Percentiles rank a stretch among this genome's conserved stretches.
phyloP scores from a whole-genome alignment of 116 monocot species.

The Cymodocea nodosa region DNA sequence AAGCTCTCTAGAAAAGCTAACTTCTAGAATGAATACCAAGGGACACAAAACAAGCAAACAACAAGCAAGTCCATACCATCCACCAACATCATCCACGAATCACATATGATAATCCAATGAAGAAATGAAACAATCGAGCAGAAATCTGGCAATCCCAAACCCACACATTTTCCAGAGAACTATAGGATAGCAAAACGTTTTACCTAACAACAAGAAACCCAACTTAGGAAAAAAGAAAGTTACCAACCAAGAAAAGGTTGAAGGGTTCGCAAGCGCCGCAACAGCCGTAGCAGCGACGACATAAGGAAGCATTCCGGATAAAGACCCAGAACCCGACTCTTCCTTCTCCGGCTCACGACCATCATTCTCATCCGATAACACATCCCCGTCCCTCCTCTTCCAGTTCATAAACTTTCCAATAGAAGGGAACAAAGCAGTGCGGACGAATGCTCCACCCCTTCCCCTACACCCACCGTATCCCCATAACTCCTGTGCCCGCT shows the following conservation, averaged over 20 bases:
- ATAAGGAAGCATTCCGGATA: slow-evolving; percentile 56
- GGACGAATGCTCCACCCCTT: slow-evolving; percentile 14
- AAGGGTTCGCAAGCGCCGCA: slow-evolving; percentile 48
- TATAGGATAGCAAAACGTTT: not conserved
- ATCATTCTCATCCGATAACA: slow-evolving; percentile 20
- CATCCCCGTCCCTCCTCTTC: slow-evolving; percentile 28
- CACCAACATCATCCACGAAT: not conserved
- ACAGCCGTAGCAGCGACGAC: slow-evolving; percentile 64
- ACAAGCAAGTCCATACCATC: no score
- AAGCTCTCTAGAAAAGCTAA: no score
- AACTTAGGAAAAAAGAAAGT: not conserved
- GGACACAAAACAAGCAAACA: no score
- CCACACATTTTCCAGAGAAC: not conserved
- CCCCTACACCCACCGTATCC: not conserved
- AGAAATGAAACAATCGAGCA: not conserved
- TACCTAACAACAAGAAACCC: not conserved
- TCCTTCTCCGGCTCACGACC: not conserved
- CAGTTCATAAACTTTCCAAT: slow-evolving; percentile 41
- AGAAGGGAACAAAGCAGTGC: slow-evolving; percentile 36
- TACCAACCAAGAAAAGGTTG: slow-evolving; percentile 76
- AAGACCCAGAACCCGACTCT: slow-evolving; percentile 14
- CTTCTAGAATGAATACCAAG: no score
- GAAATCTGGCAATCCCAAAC: not conserved
- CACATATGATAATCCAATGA: not conserved
- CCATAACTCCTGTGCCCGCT: not conserved